Evolutionary conservation across 306 rosid species (phyloP).

Genomic region (Glycine tomentella): DNA sequence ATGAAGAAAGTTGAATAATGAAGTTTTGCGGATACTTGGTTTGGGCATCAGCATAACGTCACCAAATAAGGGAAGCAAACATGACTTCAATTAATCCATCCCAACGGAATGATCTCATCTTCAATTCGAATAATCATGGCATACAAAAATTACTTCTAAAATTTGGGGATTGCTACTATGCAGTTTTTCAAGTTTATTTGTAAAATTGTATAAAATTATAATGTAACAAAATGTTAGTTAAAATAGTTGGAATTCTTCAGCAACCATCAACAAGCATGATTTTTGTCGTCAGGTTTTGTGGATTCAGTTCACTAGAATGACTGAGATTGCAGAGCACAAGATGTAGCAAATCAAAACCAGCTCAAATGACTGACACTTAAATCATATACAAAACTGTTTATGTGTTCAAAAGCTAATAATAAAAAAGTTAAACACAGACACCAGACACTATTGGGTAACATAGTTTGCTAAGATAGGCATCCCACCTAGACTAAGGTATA

Average conservation of each 20-base stretch:
- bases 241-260: neutral
- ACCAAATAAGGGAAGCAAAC: neutral
- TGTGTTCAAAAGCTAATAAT: too few relatives aligned
- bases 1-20: neutral
- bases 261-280: slow-evolving; percentile 5
- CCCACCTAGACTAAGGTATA: too few relatives aligned
- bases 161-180: neutral
- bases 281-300: too few relatives aligned
- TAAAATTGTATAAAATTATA: neutral
- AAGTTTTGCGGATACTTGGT: neutral
- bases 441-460: too few relatives aligned
- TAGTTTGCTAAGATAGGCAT: too few relatives aligned
- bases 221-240: neutral
- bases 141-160: neutral
- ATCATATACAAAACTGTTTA: too few relatives aligned
- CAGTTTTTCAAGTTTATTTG: neutral
- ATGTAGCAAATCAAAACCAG: too few relatives aligned
- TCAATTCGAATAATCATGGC: neutral
- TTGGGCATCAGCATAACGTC: neutral
- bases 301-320: too few relatives aligned
- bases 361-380: too few relatives aligned
- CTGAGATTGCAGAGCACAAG: too few relatives aligned
- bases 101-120: neutral
- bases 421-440: too few relatives aligned
- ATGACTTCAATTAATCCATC: neutral